phyloP scores from a whole-genome alignment of 2,329 filamentous ascomycete genomes.

The Chaetomium sp. region DNA sequence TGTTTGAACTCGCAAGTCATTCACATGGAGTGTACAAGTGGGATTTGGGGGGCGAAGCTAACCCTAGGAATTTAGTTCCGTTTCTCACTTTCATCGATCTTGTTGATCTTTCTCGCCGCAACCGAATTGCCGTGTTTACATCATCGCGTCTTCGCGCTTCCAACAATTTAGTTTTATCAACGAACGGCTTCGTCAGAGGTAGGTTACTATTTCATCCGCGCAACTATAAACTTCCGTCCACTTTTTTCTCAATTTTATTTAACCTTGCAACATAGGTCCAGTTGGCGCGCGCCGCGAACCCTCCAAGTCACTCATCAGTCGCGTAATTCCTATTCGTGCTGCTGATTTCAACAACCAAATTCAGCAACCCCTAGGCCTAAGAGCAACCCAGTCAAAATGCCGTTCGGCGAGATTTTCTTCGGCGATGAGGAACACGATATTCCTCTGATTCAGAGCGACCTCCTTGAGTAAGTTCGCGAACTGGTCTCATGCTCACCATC shows the following conservation, averaged over 20 bases:
- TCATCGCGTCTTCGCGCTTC: conserved; percentile 1
- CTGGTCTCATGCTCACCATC: not conserved
- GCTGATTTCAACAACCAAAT: not conserved
- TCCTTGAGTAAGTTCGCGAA: conserved; percentile 20
- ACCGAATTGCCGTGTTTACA: not conserved
- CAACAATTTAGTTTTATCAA: not conserved
- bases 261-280: not conserved
- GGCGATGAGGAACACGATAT: conserved; percentile 1
- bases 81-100: too few species aligned
- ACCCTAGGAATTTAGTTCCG: too few species aligned
- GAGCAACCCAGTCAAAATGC: conserved; percentile 7
- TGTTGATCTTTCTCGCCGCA: too few species aligned
- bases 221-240: not conserved
- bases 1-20: too few species aligned
- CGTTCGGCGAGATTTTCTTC: conserved; percentile 9
- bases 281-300: not conserved
- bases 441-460: conserved; percentile 19
- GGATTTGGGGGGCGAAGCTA: too few species aligned
- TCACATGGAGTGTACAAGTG: too few species aligned
- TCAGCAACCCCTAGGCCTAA: not conserved
- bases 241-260: not conserved
- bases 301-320: not conserved
- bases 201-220: not conserved
- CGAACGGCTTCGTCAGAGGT: not conserved
- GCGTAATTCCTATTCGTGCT: not conserved